These are phyloP conservation scores for Zizania palustris DNA, from an alignment of 202 grass and related monocot species.

Conservation along the genomic window DNA sequence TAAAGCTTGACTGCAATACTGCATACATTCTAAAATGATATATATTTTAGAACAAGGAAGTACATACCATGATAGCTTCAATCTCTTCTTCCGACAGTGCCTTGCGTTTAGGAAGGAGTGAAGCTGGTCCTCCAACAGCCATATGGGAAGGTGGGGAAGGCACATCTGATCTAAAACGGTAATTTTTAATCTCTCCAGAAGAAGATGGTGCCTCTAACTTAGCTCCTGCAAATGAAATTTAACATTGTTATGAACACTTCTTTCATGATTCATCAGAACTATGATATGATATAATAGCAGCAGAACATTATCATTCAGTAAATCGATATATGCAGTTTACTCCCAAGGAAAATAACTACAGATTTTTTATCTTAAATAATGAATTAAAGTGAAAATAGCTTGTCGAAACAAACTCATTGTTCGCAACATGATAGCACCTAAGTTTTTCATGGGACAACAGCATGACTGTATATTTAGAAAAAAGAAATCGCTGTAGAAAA, in stretches of 20 bases:
- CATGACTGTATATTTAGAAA: neutral
- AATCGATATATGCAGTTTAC: neutral
- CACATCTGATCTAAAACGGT: constrained; percentile 89
- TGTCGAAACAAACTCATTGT: neutral
- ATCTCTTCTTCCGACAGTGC: constrained; percentile 92
- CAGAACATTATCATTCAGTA: neutral
- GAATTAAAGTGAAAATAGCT: constrained; percentile 3
- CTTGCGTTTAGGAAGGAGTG: constrained; percentile 87
- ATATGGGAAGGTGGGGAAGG: constrained; percentile 84
- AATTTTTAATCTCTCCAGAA: constrained; percentile 64
- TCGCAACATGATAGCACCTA: neutral
- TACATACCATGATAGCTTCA: constrained; percentile 86
- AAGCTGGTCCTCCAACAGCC: constrained; percentile 89
- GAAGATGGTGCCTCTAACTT: constrained; percentile 49
- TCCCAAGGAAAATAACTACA: neutral
- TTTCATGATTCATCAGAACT: constrained; percentile 34
- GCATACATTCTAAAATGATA: neutral
- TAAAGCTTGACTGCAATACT: neutral
- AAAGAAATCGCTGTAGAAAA: neutral
- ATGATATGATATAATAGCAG: constrained; percentile 11
- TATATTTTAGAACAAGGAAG: neutral
- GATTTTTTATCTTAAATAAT: neutral
- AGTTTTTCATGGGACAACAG: neutral
- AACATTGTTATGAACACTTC: constrained; percentile 8
- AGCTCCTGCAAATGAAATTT: constrained; percentile 53